phyloP scores from a whole-genome alignment of 1,284 basidiomycete species.

The Phlebopus sp. region DNA sequence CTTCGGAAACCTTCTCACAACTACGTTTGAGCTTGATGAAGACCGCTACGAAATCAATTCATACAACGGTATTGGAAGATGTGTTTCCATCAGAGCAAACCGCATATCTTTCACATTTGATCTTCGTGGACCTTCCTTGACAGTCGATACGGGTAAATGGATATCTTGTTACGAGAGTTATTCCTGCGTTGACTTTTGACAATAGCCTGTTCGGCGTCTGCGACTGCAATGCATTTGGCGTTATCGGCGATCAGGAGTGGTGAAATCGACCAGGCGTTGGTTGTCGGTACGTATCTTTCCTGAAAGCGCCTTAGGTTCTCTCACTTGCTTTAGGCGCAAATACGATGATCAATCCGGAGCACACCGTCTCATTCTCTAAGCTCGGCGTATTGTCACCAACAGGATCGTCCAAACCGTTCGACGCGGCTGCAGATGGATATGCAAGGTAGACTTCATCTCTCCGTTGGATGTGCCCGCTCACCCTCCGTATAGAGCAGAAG shows the following conservation, averaged over 20 bases:
- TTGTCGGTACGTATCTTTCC: conserved; percentile 20
- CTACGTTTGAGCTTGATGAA: conserved; percentile 8
- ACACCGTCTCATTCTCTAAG: conserved; percentile 16
- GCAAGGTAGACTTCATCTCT: conserved; percentile 3
- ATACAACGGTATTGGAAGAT: conserved; percentile 11
- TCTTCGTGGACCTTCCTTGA: conserved; percentile 40
- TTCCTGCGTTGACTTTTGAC: conserved; percentile 10
- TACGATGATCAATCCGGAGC: conserved; percentile 9
- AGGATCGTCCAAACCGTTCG: conserved; percentile 46
- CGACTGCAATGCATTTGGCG: conserved; percentile 42
- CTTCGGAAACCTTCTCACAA: conserved; percentile 11
- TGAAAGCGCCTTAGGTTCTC: neutral
- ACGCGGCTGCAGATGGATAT: conserved; percentile 42
- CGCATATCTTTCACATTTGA: conserved; percentile 46
- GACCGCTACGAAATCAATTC: conserved; percentile 12
- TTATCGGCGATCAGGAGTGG: conserved; percentile 37
- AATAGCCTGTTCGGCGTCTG: conserved; percentile 38
- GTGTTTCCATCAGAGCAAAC: conserved; percentile 33
- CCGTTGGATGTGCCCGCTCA: neutral
- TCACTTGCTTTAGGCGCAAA: conserved; percentile 7
- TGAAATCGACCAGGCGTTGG: conserved; percentile 44
- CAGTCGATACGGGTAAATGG: conserved; percentile 38
- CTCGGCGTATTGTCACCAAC: conserved; percentile 37
- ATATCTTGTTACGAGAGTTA: conserved; percentile 3
- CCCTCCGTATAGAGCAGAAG: conserved; percentile 3